phyloP scores from a whole-genome alignment of 2,329 filamentous ascomycete genomes.

The Fusarium chlamydosporum region DNA sequence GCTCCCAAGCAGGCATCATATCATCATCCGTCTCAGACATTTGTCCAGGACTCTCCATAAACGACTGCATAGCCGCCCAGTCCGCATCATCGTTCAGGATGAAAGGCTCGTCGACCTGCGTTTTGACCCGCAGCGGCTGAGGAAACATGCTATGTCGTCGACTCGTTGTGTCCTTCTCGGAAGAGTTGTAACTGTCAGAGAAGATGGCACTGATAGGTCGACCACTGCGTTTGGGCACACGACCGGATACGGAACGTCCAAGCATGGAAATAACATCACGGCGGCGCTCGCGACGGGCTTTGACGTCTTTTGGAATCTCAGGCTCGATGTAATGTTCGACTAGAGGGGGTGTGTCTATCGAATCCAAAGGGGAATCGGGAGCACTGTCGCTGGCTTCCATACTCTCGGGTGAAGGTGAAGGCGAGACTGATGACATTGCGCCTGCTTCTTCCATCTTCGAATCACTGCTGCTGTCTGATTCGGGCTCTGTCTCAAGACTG shows the following conservation, averaged over 20 bases:
- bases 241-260: constrained; percentile 46
- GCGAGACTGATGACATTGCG: background rate
- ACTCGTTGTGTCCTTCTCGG: background rate
- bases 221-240: constrained; percentile 44
- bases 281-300: constrained; percentile 50
- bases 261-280: constrained; percentile 51
- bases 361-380: constrained; percentile 44
- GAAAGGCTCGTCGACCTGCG: constrained; percentile 47
- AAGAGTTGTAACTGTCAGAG: constrained; percentile 42
- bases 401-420: constrained; percentile 35
- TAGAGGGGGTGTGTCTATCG: constrained; percentile 40
- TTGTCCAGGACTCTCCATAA: constrained; percentile 51
- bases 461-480: constrained; percentile 21
- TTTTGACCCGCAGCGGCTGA: constrained; percentile 45
- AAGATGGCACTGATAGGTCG: constrained; percentile 51
- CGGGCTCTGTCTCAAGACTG: constrained; percentile 42
- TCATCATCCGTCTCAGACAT: constrained; percentile 41
- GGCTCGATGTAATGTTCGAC: constrained; percentile 40
- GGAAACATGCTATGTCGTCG: constrained; percentile 48
- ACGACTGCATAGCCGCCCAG: constrained; percentile 57
- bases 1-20: constrained; percentile 60
- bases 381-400: constrained; percentile 47
- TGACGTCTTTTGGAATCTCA: constrained; percentile 34
- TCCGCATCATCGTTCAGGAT: constrained; percentile 53
- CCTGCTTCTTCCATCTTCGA: constrained; percentile 42